Percentiles rank a stretch among this genome's conserved stretches.
Conservation (phyloP, 2,329 filamentous ascomycete species). For the Myotisia sp. region DNA sequence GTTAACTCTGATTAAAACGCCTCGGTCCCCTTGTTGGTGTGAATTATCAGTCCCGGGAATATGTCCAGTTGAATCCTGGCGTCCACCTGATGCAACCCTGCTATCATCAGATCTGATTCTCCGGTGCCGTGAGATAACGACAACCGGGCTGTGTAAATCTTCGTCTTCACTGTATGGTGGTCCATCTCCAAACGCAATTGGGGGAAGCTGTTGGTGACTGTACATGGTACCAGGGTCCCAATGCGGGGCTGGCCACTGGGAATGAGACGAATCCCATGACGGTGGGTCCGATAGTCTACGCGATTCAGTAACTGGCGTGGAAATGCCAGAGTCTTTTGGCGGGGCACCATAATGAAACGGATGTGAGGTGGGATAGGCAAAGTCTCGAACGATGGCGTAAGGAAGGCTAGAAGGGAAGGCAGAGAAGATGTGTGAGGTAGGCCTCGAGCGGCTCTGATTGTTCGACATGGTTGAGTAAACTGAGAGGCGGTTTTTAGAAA, state of each 20-base stretch:
- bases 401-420: constrained; percentile 71
- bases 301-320: constrained; percentile 71
- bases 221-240: constrained; percentile 37
- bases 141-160: constrained; percentile 75
- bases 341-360: constrained; percentile 91
- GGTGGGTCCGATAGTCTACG: constrained; percentile 69
- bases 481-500: constrained; percentile 66
- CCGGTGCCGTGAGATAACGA: constrained; percentile 69
- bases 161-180: constrained; percentile 94
- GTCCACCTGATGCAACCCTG: constrained; percentile 30
- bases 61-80: constrained; percentile 30
- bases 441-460: constrained; percentile 51
- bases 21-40: constrained; percentile 44
- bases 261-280: constrained; percentile 58
- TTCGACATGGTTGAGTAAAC: constrained; percentile 62
- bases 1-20: constrained; percentile 52
- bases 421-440: constrained; percentile 67
- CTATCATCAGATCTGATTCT: constrained; percentile 58
- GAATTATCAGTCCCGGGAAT: constrained; percentile 24
- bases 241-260: constrained; percentile 40
- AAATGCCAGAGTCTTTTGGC: constrained; percentile 60
- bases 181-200: constrained; percentile 72
- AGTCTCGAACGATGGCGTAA: constrained; percentile 88
- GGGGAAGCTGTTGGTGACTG: constrained; percentile 57
- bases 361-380: constrained; percentile 72